Percentiles rank a stretch among this genome's conserved stretches.
Evolutionary conservation across 2,329 filamentous ascomycete genomes (phyloP).

Genomic region (Arthrinium phaeospermum): DNA sequence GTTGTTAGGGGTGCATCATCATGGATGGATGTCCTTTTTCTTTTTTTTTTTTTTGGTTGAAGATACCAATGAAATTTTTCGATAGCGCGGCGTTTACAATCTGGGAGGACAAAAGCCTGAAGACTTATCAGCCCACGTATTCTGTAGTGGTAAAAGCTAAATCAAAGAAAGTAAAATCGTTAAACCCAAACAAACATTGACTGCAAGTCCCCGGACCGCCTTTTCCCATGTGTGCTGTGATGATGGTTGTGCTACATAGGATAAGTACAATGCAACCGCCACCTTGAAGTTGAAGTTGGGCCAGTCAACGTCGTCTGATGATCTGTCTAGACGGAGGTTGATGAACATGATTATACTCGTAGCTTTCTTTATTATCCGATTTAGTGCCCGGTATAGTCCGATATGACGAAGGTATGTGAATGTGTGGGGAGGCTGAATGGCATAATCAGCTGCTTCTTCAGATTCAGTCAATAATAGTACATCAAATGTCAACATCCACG

Average conservation of each 20-base stretch:
- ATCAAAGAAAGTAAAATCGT: constrained; percentile 22
- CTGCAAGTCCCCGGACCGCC: constrained; percentile 1
- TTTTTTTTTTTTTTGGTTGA: neutral
- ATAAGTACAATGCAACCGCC: neutral
- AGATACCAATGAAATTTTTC: constrained; percentile 9
- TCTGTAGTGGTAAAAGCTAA: constrained; percentile 22
- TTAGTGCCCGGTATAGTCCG: neutral
- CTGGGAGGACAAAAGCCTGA: constrained; percentile 16
- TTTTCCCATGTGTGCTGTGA: constrained; percentile 16
- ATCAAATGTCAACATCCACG: neutral
- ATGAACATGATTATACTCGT: neutral
- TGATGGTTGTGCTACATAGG: neutral
- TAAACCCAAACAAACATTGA: constrained; percentile 15
- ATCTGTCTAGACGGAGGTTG: neutral
- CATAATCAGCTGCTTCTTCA: neutral
- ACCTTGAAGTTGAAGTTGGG: neutral
- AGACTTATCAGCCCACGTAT: neutral
- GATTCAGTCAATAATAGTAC: neutral
- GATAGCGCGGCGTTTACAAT: constrained; percentile 16
- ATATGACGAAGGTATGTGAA: neutral
- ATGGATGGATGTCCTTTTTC: neutral
- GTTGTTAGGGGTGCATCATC: constrained; percentile 8
- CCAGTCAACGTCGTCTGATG: neutral
- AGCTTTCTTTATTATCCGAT: neutral
- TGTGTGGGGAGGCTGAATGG: neutral